These are phyloP conservation scores for Colletotrichum sojae DNA, from an alignment of 2,329 filamentous ascomycete species.

Conservation along the genomic window DNA sequence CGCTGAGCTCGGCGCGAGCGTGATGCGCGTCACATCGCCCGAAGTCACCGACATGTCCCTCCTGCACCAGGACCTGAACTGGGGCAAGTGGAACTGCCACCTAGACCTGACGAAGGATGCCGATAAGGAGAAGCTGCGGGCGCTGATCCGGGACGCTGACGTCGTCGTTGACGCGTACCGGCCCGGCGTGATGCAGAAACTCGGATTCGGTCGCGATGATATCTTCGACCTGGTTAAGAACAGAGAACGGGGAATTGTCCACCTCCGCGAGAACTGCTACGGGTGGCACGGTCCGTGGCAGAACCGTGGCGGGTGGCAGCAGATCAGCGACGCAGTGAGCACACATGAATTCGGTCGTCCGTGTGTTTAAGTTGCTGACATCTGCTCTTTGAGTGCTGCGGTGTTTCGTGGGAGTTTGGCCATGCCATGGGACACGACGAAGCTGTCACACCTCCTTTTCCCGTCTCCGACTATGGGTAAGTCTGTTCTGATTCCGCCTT, in stretches of 20 bases:
- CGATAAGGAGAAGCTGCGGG: constrained; percentile 34
- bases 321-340: constrained; percentile 62
- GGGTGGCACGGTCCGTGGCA: constrained; percentile 65
- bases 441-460: constrained; percentile 48
- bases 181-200: constrained; percentile 61
- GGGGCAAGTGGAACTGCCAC: constrained; percentile 63
- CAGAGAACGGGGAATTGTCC: constrained; percentile 52
- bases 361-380: constrained; percentile 21
- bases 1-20: constrained; percentile 61
- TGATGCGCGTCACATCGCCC: constrained; percentile 59
- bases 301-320: constrained; percentile 65
- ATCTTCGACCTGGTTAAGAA: constrained; percentile 55
- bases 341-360: neutral
- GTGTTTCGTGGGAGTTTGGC: constrained; percentile 62
- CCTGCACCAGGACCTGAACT: constrained; percentile 62
- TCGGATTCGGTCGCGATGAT: constrained; percentile 58
- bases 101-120: constrained; percentile 55
- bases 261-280: constrained; percentile 67
- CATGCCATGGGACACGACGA: constrained; percentile 55
- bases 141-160: constrained; percentile 63
- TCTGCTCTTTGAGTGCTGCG: constrained; percentile 48
- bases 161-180: constrained; percentile 66
- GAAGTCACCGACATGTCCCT: constrained; percentile 56
- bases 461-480: constrained; percentile 49
- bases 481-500: neutral